phyloP scores from a whole-genome alignment of 2,329 filamentous ascomycete genomes.

The Scortechinia acanthostroma region DNA sequence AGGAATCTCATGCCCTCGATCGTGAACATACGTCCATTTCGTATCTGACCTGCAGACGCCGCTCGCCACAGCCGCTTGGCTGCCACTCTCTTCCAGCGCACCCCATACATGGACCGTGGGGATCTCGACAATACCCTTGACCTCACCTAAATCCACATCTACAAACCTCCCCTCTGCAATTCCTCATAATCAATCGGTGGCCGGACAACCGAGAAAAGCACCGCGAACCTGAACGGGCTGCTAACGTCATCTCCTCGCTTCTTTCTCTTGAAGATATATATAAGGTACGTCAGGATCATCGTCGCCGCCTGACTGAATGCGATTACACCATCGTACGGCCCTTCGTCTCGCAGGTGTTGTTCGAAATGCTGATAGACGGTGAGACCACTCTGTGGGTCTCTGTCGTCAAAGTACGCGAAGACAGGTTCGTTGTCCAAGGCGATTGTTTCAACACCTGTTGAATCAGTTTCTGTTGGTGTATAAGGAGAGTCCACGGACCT shows the following conservation, averaged over 20 bases:
- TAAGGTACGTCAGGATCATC: not conserved
- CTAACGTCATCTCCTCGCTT: not conserved
- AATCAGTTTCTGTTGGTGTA: no score
- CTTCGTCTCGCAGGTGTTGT: not conserved
- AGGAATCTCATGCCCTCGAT: not conserved
- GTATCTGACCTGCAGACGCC: not conserved
- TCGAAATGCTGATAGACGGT: no score
- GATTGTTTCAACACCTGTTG: no score
- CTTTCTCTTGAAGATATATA: no score
- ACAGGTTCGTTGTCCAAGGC: no score
- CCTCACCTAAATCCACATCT: not conserved
- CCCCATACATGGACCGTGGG: not conserved
- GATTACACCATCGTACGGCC: constrained; percentile 2
- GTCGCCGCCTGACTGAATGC: constrained; percentile 1
- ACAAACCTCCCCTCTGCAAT: not conserved
- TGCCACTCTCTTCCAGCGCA: not conserved
- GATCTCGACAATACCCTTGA: not conserved
- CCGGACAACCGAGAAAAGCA: not conserved
- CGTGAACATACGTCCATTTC: not conserved
- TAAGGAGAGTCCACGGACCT: no score
- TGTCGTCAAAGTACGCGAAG: no score
- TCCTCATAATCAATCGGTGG: not conserved
- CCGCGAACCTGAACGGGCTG: not conserved
- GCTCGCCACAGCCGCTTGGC: not conserved
- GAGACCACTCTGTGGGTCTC: no score